These are phyloP conservation scores for Pisolithus tinctorius DNA, from an alignment of 768 basidiomycete species.

Conservation along the genomic window DNA sequence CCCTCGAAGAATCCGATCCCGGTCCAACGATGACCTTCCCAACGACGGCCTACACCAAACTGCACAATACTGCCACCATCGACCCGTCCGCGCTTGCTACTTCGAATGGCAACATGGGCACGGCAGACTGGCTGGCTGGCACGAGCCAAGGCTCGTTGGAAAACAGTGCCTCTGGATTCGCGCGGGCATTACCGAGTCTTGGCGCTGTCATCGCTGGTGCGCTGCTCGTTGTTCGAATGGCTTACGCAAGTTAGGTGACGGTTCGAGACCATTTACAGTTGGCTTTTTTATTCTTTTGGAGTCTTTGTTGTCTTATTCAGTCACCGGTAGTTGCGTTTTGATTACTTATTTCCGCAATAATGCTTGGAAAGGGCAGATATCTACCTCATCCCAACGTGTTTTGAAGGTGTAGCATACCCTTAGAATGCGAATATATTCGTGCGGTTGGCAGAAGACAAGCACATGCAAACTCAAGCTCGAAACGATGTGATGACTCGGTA, in stretches of 20 bases:
- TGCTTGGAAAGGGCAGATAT: not conserved
- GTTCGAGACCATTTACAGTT: not conserved
- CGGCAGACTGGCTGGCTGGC: conserved; percentile 11
- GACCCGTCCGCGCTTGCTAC: conserved; percentile 50
- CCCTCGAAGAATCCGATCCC: conserved; percentile 29
- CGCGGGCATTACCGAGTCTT: conserved; percentile 8
- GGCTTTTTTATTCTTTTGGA: conserved; percentile 9
- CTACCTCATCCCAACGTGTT: not conserved
- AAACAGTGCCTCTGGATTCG: conserved; percentile 2
- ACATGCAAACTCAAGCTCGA: no score
- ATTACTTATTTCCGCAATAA: not conserved
- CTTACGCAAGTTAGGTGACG: not conserved
- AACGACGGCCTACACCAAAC: conserved; percentile 52
- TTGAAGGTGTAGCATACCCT: no score
- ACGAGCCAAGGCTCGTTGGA: conserved; percentile 5
- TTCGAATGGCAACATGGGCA: conserved; percentile 50
- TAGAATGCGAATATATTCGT: no score
- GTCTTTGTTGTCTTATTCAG: conserved; percentile 5
- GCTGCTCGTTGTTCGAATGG: conserved; percentile 5
- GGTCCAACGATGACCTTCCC: conserved; percentile 41
- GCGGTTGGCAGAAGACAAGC: no score
- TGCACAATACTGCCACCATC: conserved; percentile 49
- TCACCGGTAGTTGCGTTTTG: conserved; percentile 1
- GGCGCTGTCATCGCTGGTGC: conserved; percentile 12
- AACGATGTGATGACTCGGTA: no score